Percentiles rank a stretch among this genome's conserved stretches.
Conservation (phyloP, 139 green algal species). For the Haematococcus lacustris region DNA sequence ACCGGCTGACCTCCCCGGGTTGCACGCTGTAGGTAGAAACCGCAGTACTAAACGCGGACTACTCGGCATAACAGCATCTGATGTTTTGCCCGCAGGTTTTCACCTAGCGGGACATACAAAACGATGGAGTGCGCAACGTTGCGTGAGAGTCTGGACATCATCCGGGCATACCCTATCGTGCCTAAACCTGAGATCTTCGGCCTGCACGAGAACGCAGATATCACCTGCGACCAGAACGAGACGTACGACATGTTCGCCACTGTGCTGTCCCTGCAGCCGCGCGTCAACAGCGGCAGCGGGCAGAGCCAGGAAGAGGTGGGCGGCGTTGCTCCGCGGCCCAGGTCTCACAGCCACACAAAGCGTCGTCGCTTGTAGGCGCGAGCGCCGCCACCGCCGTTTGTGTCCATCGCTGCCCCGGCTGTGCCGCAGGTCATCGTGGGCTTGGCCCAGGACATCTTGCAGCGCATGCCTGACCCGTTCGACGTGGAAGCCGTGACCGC, state of each 20-base stretch:
- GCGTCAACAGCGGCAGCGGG: conserved; percentile 30
- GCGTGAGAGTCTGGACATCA: conserved; percentile 42
- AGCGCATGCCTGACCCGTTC: conserved; percentile 42
- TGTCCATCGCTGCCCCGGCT: background rate
- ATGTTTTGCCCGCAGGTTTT: conserved; percentile 19
- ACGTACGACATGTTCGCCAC: conserved; percentile 72
- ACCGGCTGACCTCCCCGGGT: too few species aligned
- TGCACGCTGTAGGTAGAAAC: too few species aligned
- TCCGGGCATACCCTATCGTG: conserved; percentile 48
- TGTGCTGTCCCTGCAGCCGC: conserved; percentile 68
- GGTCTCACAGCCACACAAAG: too few species aligned
- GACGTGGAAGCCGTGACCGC: conserved; percentile 57
- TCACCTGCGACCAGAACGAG: conserved; percentile 72
- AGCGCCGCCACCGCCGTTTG: background rate
- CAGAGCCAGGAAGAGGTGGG: conserved; percentile 38
- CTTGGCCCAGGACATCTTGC: conserved; percentile 44
- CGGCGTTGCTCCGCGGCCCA: too few species aligned
- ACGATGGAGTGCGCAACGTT: conserved; percentile 19
- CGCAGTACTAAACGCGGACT: too few species aligned
- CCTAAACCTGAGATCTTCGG: conserved; percentile 65
- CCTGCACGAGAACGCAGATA: conserved; percentile 74
- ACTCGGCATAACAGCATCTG: too few species aligned
- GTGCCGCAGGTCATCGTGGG: conserved; percentile 39
- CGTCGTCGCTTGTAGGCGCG: too few species aligned
- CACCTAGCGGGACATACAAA: conserved; percentile 37